Conservation (phyloP, 441 rosid species). For the Adansonia rubrostipa region DNA sequence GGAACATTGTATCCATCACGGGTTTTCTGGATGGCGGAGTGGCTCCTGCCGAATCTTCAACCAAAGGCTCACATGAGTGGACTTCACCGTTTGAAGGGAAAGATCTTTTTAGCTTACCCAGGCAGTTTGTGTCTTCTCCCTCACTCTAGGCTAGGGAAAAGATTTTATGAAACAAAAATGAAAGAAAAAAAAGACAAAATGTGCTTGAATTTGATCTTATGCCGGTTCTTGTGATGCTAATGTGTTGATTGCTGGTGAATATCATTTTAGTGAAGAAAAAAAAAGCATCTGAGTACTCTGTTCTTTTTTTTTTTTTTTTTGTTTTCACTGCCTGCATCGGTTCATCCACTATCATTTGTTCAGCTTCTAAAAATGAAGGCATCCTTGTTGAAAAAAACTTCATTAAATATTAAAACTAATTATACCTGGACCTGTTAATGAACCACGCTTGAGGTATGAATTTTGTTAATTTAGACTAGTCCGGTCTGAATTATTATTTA, state of each 20-base stretch:
- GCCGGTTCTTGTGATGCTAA: slow-evolving; percentile 36
- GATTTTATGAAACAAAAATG: slow-evolving; percentile 39
- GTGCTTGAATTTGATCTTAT: slow-evolving; percentile 56
- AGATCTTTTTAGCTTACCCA: slow-evolving; percentile 82
- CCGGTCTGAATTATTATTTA: too few species aligned
- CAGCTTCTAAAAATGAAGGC: too few species aligned
- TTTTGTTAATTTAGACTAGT: too few species aligned
- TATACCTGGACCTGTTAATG: too few species aligned
- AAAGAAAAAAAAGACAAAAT: slow-evolving; percentile 29
- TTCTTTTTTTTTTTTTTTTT: not conserved
- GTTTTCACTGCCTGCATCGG: too few species aligned
- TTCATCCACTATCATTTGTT: not conserved
- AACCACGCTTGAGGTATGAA: too few species aligned
- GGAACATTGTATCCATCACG: slow-evolving; percentile 41
- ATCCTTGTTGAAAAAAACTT: too few species aligned
- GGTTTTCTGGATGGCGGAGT: slow-evolving; percentile 50
- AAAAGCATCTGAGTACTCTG: not conserved
- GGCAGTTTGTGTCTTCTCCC: slow-evolving; percentile 81
- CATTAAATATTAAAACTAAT: too few species aligned
- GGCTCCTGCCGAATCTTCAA: slow-evolving; percentile 41
- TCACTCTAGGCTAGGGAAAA: slow-evolving; percentile 54
- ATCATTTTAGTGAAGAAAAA: not conserved
- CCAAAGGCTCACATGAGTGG: slow-evolving; percentile 67
- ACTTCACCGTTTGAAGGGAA: slow-evolving; percentile 85
- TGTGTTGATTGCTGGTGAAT: slow-evolving; percentile 34